Conservation (phyloP, 495 filamentous ascomycete species). For the Immersiella caudata region DNA sequence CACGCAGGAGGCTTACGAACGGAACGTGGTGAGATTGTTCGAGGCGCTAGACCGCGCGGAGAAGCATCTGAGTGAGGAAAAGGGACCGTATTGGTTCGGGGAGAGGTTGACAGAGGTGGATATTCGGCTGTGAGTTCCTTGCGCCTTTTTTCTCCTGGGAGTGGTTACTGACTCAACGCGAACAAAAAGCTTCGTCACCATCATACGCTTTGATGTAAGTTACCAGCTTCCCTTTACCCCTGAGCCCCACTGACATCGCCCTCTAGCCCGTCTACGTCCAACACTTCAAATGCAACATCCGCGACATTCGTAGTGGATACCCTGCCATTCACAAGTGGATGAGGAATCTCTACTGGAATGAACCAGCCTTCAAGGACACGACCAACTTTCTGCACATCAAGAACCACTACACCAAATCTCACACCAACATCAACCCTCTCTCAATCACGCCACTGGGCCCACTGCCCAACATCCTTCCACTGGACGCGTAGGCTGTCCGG, state of each 20-base stretch:
- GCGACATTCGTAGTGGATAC: conserved; percentile 71
- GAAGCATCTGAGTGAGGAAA: conserved; percentile 51
- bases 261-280: conserved; percentile 63
- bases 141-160: not conserved
- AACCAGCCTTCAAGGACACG: conserved; percentile 68
- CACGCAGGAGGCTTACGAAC: conserved; percentile 66
- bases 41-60: conserved; percentile 66
- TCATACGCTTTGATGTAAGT: conserved; percentile 67
- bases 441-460: conserved; percentile 69
- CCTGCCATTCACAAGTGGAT: conserved; percentile 71
- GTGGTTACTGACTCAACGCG: no score
- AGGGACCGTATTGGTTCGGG: conserved; percentile 66
- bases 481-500: not conserved
- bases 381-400: conserved; percentile 69
- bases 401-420: conserved; percentile 55
- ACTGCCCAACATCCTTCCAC: conserved; percentile 59
- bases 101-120: conserved; percentile 69
- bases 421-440: conserved; percentile 62
- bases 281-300: conserved; percentile 70
- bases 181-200: conserved; percentile 59
- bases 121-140: conserved; percentile 56
- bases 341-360: conserved; percentile 70
- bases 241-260: not conserved
- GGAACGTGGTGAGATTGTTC: conserved; percentile 62
- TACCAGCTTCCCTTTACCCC: not conserved